phyloP scores from a whole-genome alignment of 1,139 yeast genomes.

The Sugiyamaella japonica region DNA sequence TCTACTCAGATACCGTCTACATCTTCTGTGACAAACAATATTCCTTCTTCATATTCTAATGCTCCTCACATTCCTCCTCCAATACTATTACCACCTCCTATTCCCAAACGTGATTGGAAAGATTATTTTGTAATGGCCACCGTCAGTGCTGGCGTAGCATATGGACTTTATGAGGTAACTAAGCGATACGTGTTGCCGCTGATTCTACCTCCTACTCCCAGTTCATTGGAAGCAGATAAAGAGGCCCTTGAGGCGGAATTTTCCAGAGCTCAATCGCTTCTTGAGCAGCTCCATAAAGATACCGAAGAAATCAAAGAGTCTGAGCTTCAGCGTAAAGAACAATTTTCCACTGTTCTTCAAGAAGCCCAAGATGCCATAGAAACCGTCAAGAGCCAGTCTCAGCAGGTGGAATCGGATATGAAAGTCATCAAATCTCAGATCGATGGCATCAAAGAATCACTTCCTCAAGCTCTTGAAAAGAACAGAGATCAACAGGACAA shows the following conservation, averaged over 20 bases:
- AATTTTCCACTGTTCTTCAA: slow-evolving; percentile 64
- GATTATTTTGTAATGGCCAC: slow-evolving; percentile 98
- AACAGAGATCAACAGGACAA: slow-evolving; percentile 56
- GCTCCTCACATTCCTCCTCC: slow-evolving; percentile 32
- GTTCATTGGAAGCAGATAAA: slow-evolving; percentile 80
- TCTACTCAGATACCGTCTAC: too few relatives aligned
- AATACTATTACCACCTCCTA: slow-evolving; percentile 59
- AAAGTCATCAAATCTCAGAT: slow-evolving; percentile 77
- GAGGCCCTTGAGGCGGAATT: slow-evolving; percentile 80
- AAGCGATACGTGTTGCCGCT: slow-evolving; percentile 76
- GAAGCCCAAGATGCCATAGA: slow-evolving; percentile 69
- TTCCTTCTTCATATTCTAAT: slow-evolving; percentile 11
- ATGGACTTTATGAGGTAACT: slow-evolving; percentile 82
- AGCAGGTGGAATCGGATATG: slow-evolving; percentile 78
- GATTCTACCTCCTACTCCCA: slow-evolving; percentile 79
- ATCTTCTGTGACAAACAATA: too few relatives aligned
- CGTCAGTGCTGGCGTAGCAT: slow-evolving; percentile 86
- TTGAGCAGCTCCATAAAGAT: slow-evolving; percentile 70
- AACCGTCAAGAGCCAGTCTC: slow-evolving; percentile 66
- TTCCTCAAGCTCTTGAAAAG: slow-evolving; percentile 65
- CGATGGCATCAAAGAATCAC: slow-evolving; percentile 66
- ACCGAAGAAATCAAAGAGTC: slow-evolving; percentile 65
- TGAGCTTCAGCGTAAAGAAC: slow-evolving; percentile 64
- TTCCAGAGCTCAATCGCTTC: slow-evolving; percentile 68
- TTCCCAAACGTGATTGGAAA: slow-evolving; percentile 91